phyloP scores from a whole-genome alignment of 768 basidiomycete species.

The Suillus spraguei region DNA sequence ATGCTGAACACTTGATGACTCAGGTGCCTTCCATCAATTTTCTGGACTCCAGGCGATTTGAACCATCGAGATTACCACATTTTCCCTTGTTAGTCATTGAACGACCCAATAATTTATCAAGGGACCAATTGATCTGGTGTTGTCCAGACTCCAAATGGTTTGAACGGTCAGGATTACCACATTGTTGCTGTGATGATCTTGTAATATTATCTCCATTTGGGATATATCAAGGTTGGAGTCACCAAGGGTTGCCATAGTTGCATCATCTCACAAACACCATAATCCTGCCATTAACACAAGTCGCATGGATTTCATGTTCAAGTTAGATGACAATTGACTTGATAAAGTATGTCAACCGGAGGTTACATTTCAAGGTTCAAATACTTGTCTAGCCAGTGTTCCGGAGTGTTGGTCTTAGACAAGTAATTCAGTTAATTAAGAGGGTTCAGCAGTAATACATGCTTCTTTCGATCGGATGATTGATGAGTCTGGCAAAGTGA shows the following conservation, averaged over 20 bases:
- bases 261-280: not conserved
- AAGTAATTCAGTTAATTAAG: not conserved
- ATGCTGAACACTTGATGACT: too few relatives aligned
- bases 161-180: not conserved
- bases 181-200: not conserved
- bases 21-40: too few relatives aligned
- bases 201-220: not conserved
- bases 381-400: not conserved
- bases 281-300: not conserved
- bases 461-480: not conserved
- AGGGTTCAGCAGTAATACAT: too few relatives aligned
- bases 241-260: too few relatives aligned
- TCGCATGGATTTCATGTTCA: not conserved
- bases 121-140: not conserved
- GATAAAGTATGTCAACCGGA: not conserved
- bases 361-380: conserved; percentile 1
- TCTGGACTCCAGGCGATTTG: too few relatives aligned
- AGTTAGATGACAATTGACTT: not conserved
- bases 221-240: conserved; percentile 1
- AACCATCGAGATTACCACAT: too few relatives aligned
- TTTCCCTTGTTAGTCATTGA: too few relatives aligned
- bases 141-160: not conserved
- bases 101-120: too few relatives aligned
- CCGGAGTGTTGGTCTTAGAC: not conserved
- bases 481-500: not conserved